Evolutionary conservation across 768 basidiomycete genomes (phyloP).

Genomic region (Hericium coralloides): DNA sequence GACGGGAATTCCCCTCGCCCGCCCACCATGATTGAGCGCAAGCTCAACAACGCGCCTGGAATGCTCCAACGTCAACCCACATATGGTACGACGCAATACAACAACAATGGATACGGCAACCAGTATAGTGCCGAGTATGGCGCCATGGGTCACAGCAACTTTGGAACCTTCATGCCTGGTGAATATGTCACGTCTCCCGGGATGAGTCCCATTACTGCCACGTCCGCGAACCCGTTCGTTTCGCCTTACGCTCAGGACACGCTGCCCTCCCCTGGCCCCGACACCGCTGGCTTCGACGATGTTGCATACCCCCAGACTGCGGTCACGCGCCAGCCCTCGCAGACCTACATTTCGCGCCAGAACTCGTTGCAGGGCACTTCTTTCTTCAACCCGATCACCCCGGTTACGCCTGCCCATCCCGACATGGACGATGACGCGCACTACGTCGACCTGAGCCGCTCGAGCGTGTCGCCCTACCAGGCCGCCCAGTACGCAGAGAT

Average conservation of each 20-base stretch:
- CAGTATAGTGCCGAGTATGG: constrained; percentile 20
- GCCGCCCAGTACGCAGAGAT: constrained; percentile 70
- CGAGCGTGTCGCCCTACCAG: constrained; percentile 68
- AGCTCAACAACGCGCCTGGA: constrained; percentile 22
- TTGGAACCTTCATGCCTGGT: constrained; percentile 19
- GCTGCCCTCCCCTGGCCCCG: constrained; percentile 23
- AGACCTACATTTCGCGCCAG: constrained; percentile 12
- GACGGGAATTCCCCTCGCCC: constrained; percentile 43
- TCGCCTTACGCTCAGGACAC: constrained; percentile 31
- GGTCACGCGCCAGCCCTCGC: constrained; percentile 12
- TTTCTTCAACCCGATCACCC: constrained; percentile 2
- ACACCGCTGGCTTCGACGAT: constrained; percentile 3
- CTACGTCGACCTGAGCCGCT: constrained; percentile 58
- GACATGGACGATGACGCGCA: constrained; percentile 23
- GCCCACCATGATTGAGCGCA: constrained; percentile 56
- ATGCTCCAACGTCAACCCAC: constrained; percentile 7
- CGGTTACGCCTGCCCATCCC: neutral
- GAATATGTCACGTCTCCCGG: constrained; percentile 7
- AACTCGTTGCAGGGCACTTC: constrained; percentile 15
- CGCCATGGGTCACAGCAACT: constrained; percentile 20
- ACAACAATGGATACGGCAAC: neutral
- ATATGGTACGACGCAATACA: neutral
- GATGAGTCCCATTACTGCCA: constrained; percentile 11
- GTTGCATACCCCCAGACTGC: constrained; percentile 3
- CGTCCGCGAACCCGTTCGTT: constrained; percentile 31